Base-by-base conservation (phyloP, 768 basidiomycete species). In the Botryobasidium botryosum region DNA sequence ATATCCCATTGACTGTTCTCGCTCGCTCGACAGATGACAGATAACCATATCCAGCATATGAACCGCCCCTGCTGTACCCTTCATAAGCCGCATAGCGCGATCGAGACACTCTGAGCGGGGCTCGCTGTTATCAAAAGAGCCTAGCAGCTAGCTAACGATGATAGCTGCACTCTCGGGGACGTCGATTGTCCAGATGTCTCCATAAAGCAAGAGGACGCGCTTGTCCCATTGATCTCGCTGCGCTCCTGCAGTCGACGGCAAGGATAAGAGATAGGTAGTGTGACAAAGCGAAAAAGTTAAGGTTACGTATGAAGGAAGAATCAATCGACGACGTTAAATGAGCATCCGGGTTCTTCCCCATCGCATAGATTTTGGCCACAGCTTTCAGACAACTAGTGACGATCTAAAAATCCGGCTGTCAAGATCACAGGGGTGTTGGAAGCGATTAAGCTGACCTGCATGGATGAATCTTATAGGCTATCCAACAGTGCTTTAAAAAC, bases 71-170 rank as follows among this genome's bases (percentile, higher is more conserved):
- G 23, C 3, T 37, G 18, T 7, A 90, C 88, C 69, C 68, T 94
- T 92, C 57, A 99, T 65, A 57, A 88, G 90, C 39, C 92, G 68
- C 74, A 81, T 75, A 6, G 87, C 91, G 8, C 94, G 94, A 58
- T 99, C 94, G 28, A 99, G 66, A 62, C 94, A 99, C 61, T 99
- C 94, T 0, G 94, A 94, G 57, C 88, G 90, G 39, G 96, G 73
- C 59, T 99, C 94, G 49, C 97, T 99, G 62, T 99, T 94, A 1
- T 92, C 94, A 64, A 99, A 97, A 3, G 87, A 91, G 3, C 94
- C 94, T 54, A 99, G 62, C 18, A 99, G 71, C 60, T 99, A 92
- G 63, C 84, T 92, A 55, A 99, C 79, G 47, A 99, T 65, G 50
- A 99, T 86, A 60, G 97, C 94, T 24, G 76, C 88, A 52, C 72